Base-by-base conservation (phyloP, 345 rosid species). In the Cardamine occulta region DNA sequence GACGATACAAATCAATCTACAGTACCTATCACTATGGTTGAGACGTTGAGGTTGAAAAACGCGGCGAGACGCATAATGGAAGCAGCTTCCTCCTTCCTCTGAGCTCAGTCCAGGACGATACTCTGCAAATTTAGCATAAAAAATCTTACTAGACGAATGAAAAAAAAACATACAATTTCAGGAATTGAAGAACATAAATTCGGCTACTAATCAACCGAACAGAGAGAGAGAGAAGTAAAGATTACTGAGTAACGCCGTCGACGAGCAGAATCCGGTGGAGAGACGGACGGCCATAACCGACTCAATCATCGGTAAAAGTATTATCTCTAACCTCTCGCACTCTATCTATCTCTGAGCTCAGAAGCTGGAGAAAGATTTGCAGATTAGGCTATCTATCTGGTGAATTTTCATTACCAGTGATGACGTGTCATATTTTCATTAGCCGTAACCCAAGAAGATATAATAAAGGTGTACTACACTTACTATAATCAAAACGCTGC, bases 261-360 rank as follows among this genome's bases (percentile, higher is more conserved):
- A 82, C 39, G 85, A 83, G 76, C 77, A 80, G 80, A 85, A 81
- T 66, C 76, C 88, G 79, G 88, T 51, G 67, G 86, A 69, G 74
- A 89, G 85, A 67, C 97, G 93, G 14, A 82, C 82, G 75, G 90
- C 90, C 84, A 87, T 70, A 69, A 88, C 82, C 62, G 90, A 80
- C 64, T 89, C 91, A 60, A 80, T 85, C 88, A 84, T 89, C 88
- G 28, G 63, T 39, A 8, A 14, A 17, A 37, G 12, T 68, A 21
- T 7, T 63, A 13, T 62, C 51, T 51, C 49, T 59, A 11, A 68
- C 49, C 54, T 17, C 8, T 31, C 23, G 29, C 68, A 1, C 23
- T 1, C 23, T 21, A 21, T 21, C 28, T 26, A 26, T 26, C 28
- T 26, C 28, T 26, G 28, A 26, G 28, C 28, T 26, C 28, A 26